These are phyloP conservation scores for Xanthoparmelia taractica DNA, from an alignment of 495 filamentous ascomycete genomes.

Conservation along the genomic window DNA sequence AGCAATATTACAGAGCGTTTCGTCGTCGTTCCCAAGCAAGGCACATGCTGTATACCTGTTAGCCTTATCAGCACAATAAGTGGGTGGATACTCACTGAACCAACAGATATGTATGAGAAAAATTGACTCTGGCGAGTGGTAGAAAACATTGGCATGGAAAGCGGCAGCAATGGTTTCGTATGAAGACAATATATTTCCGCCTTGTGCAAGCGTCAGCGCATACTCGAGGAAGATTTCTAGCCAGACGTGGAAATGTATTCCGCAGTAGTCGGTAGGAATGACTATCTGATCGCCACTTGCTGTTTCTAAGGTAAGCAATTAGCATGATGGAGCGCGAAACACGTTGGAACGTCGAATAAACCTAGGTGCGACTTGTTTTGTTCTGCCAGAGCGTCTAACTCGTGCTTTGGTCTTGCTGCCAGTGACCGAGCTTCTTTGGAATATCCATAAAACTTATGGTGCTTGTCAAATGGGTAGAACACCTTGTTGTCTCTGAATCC, in stretches of 20 bases:
- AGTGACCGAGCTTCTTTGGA: constrained; percentile 39
- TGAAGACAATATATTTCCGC: constrained; percentile 50
- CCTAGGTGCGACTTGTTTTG: constrained; percentile 12
- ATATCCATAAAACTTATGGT: constrained; percentile 61
- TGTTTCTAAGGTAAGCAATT: constrained; percentile 22
- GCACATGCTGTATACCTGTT: constrained; percentile 57
- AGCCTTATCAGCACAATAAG: constrained; percentile 13
- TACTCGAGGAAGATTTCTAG: constrained; percentile 86
- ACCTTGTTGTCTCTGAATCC: constrained; percentile 69
- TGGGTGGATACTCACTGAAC: constrained; percentile 49
- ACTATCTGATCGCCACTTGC: constrained; percentile 20
- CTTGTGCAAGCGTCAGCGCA: constrained; percentile 61
- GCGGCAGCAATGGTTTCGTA: constrained; percentile 71
- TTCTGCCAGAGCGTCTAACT: constrained; percentile 5
- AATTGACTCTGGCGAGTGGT: constrained; percentile 52
- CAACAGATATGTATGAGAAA: constrained; percentile 74
- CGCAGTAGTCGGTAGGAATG: constrained; percentile 61
- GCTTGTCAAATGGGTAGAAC: constrained; percentile 71
- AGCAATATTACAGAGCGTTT: constrained; percentile 55
- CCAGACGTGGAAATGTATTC: constrained; percentile 74
- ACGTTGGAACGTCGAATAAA: not conserved
- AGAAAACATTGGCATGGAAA: constrained; percentile 71
- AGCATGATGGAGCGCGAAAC: not conserved
- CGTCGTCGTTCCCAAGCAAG: constrained; percentile 68
- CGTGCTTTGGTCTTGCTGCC: constrained; percentile 23